Evolutionary conservation across 306 rosid species (phyloP).

Genomic region (Canavalia ensiformis): DNA sequence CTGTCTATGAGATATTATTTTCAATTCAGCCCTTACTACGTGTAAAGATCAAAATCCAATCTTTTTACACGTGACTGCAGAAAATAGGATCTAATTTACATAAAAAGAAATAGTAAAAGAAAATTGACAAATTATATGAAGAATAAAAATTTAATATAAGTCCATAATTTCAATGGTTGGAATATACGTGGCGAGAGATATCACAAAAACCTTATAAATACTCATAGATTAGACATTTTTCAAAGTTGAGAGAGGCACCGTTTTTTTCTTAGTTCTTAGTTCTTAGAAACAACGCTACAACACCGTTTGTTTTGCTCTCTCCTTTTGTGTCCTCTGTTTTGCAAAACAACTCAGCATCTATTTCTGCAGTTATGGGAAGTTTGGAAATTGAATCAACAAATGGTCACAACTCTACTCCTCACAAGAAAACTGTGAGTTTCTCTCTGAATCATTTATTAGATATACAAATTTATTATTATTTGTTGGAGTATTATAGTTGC

Average conservation of each 20-base stretch:
- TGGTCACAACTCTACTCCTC: slow-evolving; percentile 18
- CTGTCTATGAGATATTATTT: neutral
- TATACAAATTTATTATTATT: neutral
- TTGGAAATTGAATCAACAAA: slow-evolving; percentile 41
- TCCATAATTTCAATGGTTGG: neutral
- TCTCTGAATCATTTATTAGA: neutral
- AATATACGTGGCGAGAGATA: neutral
- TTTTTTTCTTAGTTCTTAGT: neutral
- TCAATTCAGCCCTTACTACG: neutral
- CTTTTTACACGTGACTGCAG: neutral
- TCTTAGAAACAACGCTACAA: neutral
- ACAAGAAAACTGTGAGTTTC: slow-evolving; percentile 43
- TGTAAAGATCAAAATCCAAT: neutral
- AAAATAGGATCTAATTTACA: neutral
- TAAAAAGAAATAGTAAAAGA: neutral
- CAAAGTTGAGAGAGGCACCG: slow-evolving; percentile 7
- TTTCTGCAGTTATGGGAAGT: slow-evolving; percentile 40
- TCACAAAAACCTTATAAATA: neutral
- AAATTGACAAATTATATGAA: neutral
- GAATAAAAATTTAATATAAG: neutral
- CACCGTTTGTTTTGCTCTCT: neutral
- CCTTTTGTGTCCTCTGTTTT: neutral
- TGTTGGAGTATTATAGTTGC: neutral
- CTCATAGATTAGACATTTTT: neutral
- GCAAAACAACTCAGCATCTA: neutral